Evolutionary conservation across 83 land plant species (phyloP).

Genomic region (Isoetes engelmannii): DNA sequence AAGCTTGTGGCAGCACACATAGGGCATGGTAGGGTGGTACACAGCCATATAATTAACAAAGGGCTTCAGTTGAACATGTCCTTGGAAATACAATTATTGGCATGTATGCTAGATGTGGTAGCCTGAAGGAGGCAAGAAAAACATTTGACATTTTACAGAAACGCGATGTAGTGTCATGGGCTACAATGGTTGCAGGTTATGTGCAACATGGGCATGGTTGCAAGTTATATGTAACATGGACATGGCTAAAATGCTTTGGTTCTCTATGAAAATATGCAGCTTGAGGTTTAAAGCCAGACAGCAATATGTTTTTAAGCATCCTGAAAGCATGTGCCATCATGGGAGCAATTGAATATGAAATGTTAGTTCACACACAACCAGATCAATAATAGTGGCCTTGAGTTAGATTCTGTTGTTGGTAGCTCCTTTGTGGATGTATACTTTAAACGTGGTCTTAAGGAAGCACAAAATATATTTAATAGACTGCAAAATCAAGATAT

Average conservation of each 20-base stretch:
- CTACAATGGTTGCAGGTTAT: constrained; percentile 11
- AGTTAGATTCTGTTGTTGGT: neutral
- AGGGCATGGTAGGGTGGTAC: neutral
- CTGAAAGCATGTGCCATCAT: constrained; percentile 12
- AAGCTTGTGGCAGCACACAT: neutral
- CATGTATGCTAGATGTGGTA: constrained; percentile 10
- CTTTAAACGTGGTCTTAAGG: constrained; percentile 8
- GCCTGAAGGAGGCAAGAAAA: neutral
- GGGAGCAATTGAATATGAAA: neutral
- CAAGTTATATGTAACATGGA: no score
- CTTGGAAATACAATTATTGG: neutral
- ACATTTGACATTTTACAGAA: neutral
- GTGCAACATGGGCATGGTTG: no score
- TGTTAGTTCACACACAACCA: constrained; percentile 8
- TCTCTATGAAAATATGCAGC: constrained; percentile 1
- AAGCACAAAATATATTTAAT: neutral
- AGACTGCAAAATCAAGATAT: neutral
- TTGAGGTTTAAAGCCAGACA: no score
- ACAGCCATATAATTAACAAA: neutral
- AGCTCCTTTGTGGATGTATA: constrained; percentile 11
- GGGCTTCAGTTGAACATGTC: neutral
- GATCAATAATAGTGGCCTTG: neutral
- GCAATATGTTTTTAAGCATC: neutral
- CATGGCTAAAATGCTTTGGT: neutral
- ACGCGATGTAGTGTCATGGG: neutral